Conservation (phyloP, 139 green algal genomes). For the Coelastrella sp. region DNA sequence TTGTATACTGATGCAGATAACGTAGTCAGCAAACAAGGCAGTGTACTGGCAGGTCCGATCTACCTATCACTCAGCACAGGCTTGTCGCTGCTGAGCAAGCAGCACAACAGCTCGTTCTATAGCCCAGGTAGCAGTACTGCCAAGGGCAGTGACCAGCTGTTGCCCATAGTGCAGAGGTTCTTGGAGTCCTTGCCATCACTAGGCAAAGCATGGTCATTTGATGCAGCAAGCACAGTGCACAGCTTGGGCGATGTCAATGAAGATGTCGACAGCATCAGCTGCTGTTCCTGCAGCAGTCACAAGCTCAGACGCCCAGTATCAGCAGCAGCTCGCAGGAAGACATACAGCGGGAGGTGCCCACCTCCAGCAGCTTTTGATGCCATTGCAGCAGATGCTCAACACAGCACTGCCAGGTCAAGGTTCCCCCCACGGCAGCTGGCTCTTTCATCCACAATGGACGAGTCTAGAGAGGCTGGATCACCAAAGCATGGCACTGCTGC, state of each 20-base stretch:
- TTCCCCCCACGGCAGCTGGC: too few species aligned
- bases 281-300: constrained; percentile 28
- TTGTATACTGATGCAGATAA: neutral
- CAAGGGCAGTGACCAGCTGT: constrained; percentile 29
- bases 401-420: too few species aligned
- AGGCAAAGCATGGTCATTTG: constrained; percentile 9
- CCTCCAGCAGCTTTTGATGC: too few species aligned
- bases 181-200: constrained; percentile 26
- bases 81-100: constrained; percentile 38
- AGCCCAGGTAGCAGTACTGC: neutral
- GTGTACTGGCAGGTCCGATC: neutral
- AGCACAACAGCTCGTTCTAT: neutral
- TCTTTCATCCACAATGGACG: too few species aligned
- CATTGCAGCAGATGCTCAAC: too few species aligned
- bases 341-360: neutral
- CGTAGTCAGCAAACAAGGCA: neutral
- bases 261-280: constrained; percentile 34
- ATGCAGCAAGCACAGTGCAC: constrained; percentile 7
- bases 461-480: too few species aligned
- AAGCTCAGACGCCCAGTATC: neutral
- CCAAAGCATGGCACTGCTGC: too few species aligned
- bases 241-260: neutral
- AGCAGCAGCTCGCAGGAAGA: neutral
- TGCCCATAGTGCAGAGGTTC: constrained; percentile 12
- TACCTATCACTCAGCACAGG: constrained; percentile 8